phyloP scores from a whole-genome alignment of 306 rosid genomes.

The Lupinus albus region DNA sequence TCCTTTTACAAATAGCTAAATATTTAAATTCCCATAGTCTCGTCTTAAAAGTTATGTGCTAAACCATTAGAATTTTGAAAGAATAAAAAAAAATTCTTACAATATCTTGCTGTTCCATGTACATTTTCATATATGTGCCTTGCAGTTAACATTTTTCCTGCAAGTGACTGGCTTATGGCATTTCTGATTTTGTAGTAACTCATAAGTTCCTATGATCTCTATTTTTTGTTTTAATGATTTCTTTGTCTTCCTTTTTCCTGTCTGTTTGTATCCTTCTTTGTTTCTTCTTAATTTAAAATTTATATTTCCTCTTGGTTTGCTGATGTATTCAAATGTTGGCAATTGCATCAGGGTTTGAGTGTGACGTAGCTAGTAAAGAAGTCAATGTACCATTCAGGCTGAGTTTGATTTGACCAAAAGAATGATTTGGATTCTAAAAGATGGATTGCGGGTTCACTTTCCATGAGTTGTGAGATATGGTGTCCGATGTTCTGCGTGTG shows the following conservation, averaged over 20 bases:
- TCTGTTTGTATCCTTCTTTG: background rate
- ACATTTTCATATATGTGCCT: slow-evolving; percentile 8
- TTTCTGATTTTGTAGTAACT: background rate
- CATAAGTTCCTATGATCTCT: background rate
- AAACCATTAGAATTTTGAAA: background rate
- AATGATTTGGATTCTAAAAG: slow-evolving; percentile 40
- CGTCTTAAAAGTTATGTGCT: background rate
- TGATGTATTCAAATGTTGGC: slow-evolving; percentile 37
- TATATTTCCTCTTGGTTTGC: slow-evolving; percentile 24
- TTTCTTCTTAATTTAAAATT: slow-evolving; percentile 16
- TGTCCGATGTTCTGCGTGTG: slow-evolving; percentile 35
- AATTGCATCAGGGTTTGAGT: slow-evolving; percentile 44
- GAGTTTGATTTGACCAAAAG: slow-evolving; percentile 30
- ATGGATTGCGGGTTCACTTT: slow-evolving; percentile 21
- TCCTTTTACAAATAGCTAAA: slow-evolving; percentile 5
- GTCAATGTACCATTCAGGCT: slow-evolving; percentile 5
- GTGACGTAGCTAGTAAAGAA: slow-evolving; percentile 39
- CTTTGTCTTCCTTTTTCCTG: background rate
- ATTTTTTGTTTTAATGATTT: slow-evolving; percentile 23
- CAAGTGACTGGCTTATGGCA: slow-evolving; percentile 8
- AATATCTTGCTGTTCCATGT: slow-evolving; percentile 20
- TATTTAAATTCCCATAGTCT: slow-evolving; percentile 19
- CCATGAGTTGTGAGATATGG: slow-evolving; percentile 25
- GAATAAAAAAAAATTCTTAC: background rate
- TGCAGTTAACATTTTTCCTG: slow-evolving; percentile 12